These are phyloP conservation scores for Sphagnurus paluster DNA, from an alignment of 1,284 basidiomycete genomes.

Conservation along the genomic window DNA sequence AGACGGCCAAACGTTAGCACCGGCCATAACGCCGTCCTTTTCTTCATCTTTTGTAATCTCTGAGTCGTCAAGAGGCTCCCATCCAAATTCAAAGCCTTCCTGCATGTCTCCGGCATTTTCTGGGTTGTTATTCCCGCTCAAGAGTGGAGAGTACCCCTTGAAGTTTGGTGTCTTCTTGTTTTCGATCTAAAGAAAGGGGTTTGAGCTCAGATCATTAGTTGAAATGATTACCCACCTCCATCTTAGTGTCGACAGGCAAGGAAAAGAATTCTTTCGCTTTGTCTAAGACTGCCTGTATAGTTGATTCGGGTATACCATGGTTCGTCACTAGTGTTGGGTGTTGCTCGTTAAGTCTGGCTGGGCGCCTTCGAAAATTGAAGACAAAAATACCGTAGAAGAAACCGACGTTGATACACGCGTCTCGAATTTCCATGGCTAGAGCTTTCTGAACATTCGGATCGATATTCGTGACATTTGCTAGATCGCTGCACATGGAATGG, in stretches of 20 bases:
- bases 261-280: constrained; percentile 63
- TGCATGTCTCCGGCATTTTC: constrained; percentile 72
- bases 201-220: neutral
- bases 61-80: constrained; percentile 47
- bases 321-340: constrained; percentile 34
- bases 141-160: constrained; percentile 70
- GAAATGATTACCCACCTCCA: constrained; percentile 41
- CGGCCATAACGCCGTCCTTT: constrained; percentile 53
- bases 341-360: constrained; percentile 49
- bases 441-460: constrained; percentile 41
- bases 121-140: constrained; percentile 64
- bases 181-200: constrained; percentile 50
- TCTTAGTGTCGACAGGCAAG: constrained; percentile 57
- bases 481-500: constrained; percentile 44
- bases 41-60: constrained; percentile 30
- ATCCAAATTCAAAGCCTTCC: constrained; percentile 82
- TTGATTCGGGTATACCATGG: constrained; percentile 59
- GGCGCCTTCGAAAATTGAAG: neutral
- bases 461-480: constrained; percentile 44
- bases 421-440: constrained; percentile 58
- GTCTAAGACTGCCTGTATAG: constrained; percentile 46
- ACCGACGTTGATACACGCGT: constrained; percentile 74
- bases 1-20: constrained; percentile 66
- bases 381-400: constrained; percentile 73
- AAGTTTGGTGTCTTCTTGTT: constrained; percentile 67